Evolutionary conservation across 2,329 filamentous ascomycete species (phyloP), one percentile per base, ranked within the genome.

Genomic region (Fusarium dimerum): DNA sequence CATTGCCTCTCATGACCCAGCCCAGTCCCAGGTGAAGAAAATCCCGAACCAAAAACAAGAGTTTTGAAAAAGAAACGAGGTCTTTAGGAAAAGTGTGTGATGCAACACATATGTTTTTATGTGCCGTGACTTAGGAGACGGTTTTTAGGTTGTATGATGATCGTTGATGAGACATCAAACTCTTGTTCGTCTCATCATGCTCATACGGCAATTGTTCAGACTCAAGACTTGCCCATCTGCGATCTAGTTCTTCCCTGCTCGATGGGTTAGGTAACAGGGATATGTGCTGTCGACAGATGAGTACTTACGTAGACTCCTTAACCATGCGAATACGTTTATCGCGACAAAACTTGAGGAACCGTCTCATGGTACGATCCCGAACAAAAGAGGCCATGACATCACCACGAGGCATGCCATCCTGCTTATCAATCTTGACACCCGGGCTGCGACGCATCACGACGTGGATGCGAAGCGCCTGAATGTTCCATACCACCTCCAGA

Each of bases 361-460:
- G 72, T 51, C 72, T 70, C 69, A 82, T 79, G 6, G 81, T 83
- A 17, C 78, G 71, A 57, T 76, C 72, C 6, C 81, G 67, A 64
- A 80, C 80, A 59, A 84, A 84, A 49, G 73, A 67, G 7, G 76
- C 78, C 56, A 84, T 69, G 3, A 84, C 63, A 41, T 79, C 72
- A 3, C 78, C 78, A 6, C 77, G 67, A 10, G 68, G 66, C 41
- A 70, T 62, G 11, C 70, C 70, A 43, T 73, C 68, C 17, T 60
- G 54, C 13, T 60, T 58, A 38, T 63, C 54, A 15, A 67, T 57
- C 5, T 49, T 59, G 12, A 45, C 59, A 11, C 65, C 66, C 5
- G 65, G 57, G 4, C 67, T 64, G 16, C 63, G 32, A 12, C 13
- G 61, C 53, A 77, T 75, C 5, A 69, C 55, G 16, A 82, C 68